These are phyloP conservation scores for Effrenium voratum DNA, from an alignment of 73 alveolate genomes.

Conservation along the genomic window DNA sequence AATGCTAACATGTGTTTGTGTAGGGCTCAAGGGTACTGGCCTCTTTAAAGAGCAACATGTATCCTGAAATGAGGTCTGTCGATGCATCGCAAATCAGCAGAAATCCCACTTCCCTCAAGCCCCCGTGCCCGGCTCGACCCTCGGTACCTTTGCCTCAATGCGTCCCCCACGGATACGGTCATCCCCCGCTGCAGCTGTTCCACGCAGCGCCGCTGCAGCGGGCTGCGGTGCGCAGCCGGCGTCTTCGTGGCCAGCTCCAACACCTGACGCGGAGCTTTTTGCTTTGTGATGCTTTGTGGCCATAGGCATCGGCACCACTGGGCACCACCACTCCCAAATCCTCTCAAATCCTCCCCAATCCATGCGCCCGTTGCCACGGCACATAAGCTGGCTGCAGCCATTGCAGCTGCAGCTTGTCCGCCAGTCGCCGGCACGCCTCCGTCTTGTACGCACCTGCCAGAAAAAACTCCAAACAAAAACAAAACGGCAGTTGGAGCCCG, in stretches of 20 bases:
- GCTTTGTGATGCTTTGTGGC: background rate
- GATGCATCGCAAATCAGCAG: too few species aligned
- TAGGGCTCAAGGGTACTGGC: too few species aligned
- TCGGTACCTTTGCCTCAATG: constrained; percentile 3
- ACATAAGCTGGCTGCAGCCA: constrained; percentile 88
- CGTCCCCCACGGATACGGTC: constrained; percentile 51
- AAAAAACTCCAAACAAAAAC: background rate
- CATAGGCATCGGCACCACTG: background rate
- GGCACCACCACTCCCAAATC: background rate
- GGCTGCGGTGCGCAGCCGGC: constrained; percentile 23
- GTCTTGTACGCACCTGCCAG: constrained; percentile 69
- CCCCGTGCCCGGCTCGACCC: too few species aligned
- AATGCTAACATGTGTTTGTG: too few species aligned
- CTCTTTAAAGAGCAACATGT: too few species aligned
- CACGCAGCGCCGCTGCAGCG: constrained; percentile 69
- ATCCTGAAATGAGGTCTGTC: too few species aligned
- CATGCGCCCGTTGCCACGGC: background rate
- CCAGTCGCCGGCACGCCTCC: constrained; percentile 85
- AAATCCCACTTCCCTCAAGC: too few species aligned
- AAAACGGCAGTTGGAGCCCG: background rate
- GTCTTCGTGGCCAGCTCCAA: constrained; percentile 55
- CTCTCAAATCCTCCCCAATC: background rate
- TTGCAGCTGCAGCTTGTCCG: constrained; percentile 71
- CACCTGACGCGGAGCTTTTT: background rate
- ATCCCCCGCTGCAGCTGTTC: constrained; percentile 88